Base-by-base conservation (phyloP, 148 eudicot genomes). In the Gaultheria prostrata region DNA sequence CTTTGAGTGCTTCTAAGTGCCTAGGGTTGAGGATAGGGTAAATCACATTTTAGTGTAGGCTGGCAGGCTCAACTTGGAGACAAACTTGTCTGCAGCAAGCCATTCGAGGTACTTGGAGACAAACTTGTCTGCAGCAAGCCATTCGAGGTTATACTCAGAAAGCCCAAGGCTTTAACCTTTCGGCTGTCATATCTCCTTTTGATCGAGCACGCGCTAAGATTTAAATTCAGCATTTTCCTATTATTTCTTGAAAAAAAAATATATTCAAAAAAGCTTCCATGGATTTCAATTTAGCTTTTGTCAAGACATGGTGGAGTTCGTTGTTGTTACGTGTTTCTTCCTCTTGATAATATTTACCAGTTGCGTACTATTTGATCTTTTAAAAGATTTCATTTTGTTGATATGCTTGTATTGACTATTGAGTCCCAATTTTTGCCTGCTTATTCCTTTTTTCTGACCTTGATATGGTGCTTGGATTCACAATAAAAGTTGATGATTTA, bases 391-490 rank as follows among this genome's bases (percentile, higher is more conserved):
- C 81, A 78, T 24, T 33, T 56, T 83, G 35, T 33, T 21, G 43
- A 74, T 11, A 73, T 54, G 17, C 18, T 39, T 70, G 67, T 45
- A 74, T 50, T 14, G 20, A 83, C 12, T 78, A 74, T 50, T n/a
- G 20, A 83, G 20, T 78, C 56, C 82, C 32, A 11, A 39, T 76
- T 35, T 21, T 35, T 21, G 21, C 11, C 51, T 76, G 24, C 80
- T 43, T 57, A 45, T 26, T 35, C 10, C 45, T 72, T 21, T 53
- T 50, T 39, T 53, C 28, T 56, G 24, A 63, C 11, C 49, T 0
- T 78, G 82, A 18, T 61, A 61, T 83, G 35, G 24, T 39, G 32
- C 53, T 21, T 80, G 50, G 49, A 43, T 80, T 59, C 54, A 21
- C 39, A 72, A n/a, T 30, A 49, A 39, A 82, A 45, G 20, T 2